Percentiles rank a stretch among this genome's conserved stretches.
Conservation (phyloP, 257 asterid species). For the Solanum arcanum region DNA sequence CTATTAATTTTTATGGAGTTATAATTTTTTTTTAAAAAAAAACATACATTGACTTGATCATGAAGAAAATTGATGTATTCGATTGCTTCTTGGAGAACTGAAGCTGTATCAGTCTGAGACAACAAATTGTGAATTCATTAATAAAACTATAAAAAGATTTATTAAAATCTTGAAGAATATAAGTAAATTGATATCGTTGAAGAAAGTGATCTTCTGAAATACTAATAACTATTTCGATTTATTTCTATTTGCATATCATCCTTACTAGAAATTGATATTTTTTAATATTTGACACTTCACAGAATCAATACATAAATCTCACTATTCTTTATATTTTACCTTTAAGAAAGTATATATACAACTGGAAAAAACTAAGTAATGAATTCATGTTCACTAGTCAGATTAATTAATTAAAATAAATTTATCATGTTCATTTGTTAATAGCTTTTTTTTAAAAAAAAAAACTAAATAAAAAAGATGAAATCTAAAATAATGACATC, state of each 20-base stretch:
- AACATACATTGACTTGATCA: conserved; percentile 9
- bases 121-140: neutral
- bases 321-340: too few species aligned
- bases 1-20: neutral
- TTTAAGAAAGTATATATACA: too few species aligned
- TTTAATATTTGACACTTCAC: neutral
- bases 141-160: neutral
- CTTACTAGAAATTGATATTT: too few species aligned
- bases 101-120: conserved; percentile 49
- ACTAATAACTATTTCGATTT: too few species aligned
- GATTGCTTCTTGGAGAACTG: conserved; percentile 15
- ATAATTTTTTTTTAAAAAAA: neutral
- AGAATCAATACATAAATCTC: neutral
- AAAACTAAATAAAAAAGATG: neutral
- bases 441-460: too few species aligned
- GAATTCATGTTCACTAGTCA: neutral
- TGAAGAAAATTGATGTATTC: conserved; percentile 13
- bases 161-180: neutral
- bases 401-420: too few species aligned
- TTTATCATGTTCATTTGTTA: too few species aligned
- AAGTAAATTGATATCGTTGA: too few species aligned
- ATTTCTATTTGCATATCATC: neutral
- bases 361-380: neutral
- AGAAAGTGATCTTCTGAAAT: too few species aligned
- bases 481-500: neutral